These are phyloP conservation scores for Lasiodiplodia theobromae DNA, from an alignment of 2,329 filamentous ascomycete genomes.

Conservation along the genomic window DNA sequence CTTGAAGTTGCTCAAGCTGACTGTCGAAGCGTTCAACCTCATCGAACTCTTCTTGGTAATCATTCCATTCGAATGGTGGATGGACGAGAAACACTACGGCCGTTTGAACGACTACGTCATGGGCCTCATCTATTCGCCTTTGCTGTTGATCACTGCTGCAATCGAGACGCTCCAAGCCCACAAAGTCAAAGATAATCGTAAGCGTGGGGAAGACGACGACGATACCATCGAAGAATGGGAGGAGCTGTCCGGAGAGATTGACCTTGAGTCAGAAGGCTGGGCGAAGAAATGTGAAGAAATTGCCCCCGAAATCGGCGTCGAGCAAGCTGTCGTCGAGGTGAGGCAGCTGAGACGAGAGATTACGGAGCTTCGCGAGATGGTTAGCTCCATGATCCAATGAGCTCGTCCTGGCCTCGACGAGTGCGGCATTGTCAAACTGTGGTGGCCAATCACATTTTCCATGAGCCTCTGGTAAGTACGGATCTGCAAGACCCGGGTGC, in stretches of 20 bases:
- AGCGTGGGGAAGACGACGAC: conserved; percentile 85
- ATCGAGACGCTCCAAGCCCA: conserved; percentile 56
- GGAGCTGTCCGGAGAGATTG: conserved; percentile 72
- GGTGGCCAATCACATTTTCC: not conserved
- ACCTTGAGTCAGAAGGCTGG: conserved; percentile 88
- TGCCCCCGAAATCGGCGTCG: conserved; percentile 82
- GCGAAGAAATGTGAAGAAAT: conserved; percentile 76
- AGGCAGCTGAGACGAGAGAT: conserved; percentile 54
- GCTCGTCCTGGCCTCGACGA: not conserved
- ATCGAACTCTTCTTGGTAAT: conserved; percentile 83
- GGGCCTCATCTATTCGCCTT: conserved; percentile 81
- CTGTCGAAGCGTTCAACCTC: conserved; percentile 73
- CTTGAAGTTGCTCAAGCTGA: conserved; percentile 35
- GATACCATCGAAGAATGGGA: conserved; percentile 94
- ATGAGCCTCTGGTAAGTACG: not conserved
- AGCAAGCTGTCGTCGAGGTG: conserved; percentile 74
- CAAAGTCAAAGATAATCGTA: conserved; percentile 75
- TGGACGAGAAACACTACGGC: conserved; percentile 76
- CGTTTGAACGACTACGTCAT: conserved; percentile 88
- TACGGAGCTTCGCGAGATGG: conserved; percentile 61
- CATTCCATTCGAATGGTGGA: conserved; percentile 93
- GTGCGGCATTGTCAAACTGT: not conserved
- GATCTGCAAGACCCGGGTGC: not conserved
- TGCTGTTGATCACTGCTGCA: conserved; percentile 79
- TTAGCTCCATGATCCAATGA: conserved; percentile 45